Conservation (phyloP, 1,284 basidiomycete species). For the Ceratobasidium theobromae region DNA sequence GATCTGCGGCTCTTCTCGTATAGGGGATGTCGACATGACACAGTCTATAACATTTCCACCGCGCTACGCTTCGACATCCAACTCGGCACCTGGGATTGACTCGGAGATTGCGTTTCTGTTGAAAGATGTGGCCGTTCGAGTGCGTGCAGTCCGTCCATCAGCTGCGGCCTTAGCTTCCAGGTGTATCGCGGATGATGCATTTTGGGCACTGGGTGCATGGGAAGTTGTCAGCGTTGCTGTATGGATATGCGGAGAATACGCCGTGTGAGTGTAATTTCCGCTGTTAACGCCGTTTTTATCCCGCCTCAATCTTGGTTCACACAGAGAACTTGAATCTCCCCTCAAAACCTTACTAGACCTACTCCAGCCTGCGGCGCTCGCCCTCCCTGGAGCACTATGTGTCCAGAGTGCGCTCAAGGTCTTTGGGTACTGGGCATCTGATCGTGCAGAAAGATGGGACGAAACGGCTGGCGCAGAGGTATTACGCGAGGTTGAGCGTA, state of each 20-base stretch:
- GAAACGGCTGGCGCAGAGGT: slow-evolving; percentile 64
- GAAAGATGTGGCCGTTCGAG: slow-evolving; percentile 84
- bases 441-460: slow-evolving; percentile 74
- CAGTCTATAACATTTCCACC: slow-evolving; percentile 5
- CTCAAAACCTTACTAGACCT: slow-evolving; percentile 70
- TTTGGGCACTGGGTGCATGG: slow-evolving; percentile 58
- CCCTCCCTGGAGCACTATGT: slow-evolving; percentile 58
- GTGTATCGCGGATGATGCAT: slow-evolving; percentile 69
- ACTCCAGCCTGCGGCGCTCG: slow-evolving; percentile 49
- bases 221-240: slow-evolving; percentile 90
- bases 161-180: slow-evolving; percentile 70
- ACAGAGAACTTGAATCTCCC: slow-evolving; percentile 67
- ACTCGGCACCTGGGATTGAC: slow-evolving; percentile 55
- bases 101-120: slow-evolving; percentile 75
- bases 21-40: background rate
- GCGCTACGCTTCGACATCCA: background rate
- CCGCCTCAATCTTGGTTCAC: background rate
- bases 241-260: slow-evolving; percentile 95
- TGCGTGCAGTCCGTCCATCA: slow-evolving; percentile 72
- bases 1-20: slow-evolving; percentile 39
- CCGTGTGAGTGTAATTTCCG: slow-evolving; percentile 55
- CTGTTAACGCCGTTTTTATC: background rate
- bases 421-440: slow-evolving; percentile 80
- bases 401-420: slow-evolving; percentile 85
- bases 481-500: slow-evolving; percentile 59